These are phyloP conservation scores for Aspergillus sclerotioniger DNA, from an alignment of 495 filamentous ascomycete species.

Conservation along the genomic window DNA sequence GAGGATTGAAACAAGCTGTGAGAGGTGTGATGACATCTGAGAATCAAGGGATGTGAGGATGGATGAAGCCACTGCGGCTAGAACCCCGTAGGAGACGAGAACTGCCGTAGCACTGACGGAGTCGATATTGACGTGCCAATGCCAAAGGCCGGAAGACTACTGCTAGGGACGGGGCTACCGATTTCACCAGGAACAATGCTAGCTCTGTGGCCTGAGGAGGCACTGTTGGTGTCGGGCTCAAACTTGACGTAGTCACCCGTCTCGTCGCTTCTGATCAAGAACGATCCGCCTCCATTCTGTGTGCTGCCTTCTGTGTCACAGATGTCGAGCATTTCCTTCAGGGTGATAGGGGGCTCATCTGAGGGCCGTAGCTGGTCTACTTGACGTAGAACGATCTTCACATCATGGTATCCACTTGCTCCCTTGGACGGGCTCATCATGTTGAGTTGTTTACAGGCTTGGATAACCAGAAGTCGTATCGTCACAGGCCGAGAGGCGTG, in stretches of 20 bases:
- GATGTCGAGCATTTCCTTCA: conserved; percentile 79
- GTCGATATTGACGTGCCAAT: conserved; percentile 26
- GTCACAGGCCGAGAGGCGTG: conserved; percentile 52
- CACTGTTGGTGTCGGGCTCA: conserved; percentile 51
- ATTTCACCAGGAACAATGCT: conserved; percentile 50
- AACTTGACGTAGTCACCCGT: conserved; percentile 59
- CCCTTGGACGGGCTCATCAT: conserved; percentile 33
- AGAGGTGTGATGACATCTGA: too few relatives aligned
- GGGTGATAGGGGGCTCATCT: conserved; percentile 56
- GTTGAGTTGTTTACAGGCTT: conserved; percentile 58
- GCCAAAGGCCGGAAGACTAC: conserved; percentile 44
- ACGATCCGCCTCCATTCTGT: conserved; percentile 85
- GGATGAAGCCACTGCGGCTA: conserved; percentile 22
- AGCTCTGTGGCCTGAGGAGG: conserved; percentile 37
- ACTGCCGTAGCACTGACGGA: conserved; percentile 41
- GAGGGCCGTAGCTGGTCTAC: conserved; percentile 59
- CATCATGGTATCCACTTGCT: conserved; percentile 59
- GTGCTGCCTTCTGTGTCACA: conserved; percentile 87
- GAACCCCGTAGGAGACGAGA: conserved; percentile 40
- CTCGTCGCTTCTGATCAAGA: conserved; percentile 59
- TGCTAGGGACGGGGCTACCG: conserved; percentile 47
- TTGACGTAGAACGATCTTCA: conserved; percentile 62
- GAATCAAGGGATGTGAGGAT: too few relatives aligned
- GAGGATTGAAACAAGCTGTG: too few relatives aligned
- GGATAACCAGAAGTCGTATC: conserved; percentile 57